These are phyloP conservation scores for Globisporangium ultimum DNA, from an alignment of 352 stramenopile genomes.

Conservation along the genomic window DNA sequence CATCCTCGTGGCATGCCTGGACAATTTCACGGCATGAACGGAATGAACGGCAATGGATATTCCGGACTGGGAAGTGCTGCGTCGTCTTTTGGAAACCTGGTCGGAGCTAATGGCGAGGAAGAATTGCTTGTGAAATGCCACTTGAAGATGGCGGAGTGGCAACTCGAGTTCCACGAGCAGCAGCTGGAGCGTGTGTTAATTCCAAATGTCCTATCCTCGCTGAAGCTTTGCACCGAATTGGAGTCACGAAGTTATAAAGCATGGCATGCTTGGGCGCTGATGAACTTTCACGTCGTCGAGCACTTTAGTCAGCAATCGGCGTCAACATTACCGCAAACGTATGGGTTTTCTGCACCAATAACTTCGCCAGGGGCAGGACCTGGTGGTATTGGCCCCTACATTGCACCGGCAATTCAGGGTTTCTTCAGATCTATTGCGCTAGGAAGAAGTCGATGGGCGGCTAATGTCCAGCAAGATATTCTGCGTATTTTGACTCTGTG, in stretches of 20 bases:
- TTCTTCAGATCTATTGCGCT: conserved; percentile 97
- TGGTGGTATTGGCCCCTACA: conserved; percentile 46
- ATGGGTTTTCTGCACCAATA: background rate
- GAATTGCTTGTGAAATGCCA: conserved; percentile 82
- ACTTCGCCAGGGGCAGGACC: background rate
- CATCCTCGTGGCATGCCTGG: conserved; percentile 25
- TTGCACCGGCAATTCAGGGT: conserved; percentile 72
- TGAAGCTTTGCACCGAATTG: conserved; percentile 67
- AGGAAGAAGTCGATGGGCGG: conserved; percentile 93
- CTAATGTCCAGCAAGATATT: conserved; percentile 98
- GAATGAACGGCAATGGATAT: conserved; percentile 2
- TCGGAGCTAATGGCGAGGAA: conserved; percentile 34
- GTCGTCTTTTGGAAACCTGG: conserved; percentile 14
- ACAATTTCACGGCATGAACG: conserved; percentile 8
- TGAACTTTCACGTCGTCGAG: conserved; percentile 96
- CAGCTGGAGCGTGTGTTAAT: conserved; percentile 80
- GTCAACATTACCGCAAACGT: conserved; percentile 23
- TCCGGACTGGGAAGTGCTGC: conserved; percentile 7
- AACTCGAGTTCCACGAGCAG: conserved; percentile 77
- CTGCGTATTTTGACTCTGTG: conserved; percentile 97
- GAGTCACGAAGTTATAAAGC: conserved; percentile 82
- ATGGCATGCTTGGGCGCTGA: conserved; percentile 96
- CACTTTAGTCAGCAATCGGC: conserved; percentile 61
- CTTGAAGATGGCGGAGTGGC: conserved; percentile 83
- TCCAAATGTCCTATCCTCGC: conserved; percentile 53